phyloP scores from a whole-genome alignment of 2,329 filamentous ascomycete genomes.

The Podosphaera leucotricha region DNA sequence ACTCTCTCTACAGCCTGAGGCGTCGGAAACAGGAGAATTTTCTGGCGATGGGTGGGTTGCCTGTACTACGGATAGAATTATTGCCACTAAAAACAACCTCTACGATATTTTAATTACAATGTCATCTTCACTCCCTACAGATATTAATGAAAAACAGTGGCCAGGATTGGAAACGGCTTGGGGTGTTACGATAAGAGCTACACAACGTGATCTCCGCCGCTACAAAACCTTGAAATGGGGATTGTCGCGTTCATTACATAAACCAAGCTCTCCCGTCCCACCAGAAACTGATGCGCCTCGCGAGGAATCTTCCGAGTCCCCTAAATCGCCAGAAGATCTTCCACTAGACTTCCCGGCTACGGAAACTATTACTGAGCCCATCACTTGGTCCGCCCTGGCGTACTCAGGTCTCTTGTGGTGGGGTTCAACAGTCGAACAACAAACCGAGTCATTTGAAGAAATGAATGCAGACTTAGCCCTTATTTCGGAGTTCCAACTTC shows the following conservation, averaged over 20 bases:
- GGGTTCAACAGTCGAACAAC: slow-evolving; percentile 59
- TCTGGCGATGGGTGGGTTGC: slow-evolving; percentile 58
- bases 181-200: slow-evolving; percentile 51
- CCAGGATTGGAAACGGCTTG: slow-evolving; percentile 48
- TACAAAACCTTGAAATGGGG: slow-evolving; percentile 46
- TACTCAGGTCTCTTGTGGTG: slow-evolving; percentile 79
- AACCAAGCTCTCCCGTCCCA: slow-evolving; percentile 2
- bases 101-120: slow-evolving; percentile 81
- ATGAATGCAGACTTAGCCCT: slow-evolving; percentile 31
- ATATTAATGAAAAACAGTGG: slow-evolving; percentile 41
- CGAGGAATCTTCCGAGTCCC: slow-evolving; percentile 9
- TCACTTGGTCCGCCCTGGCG: slow-evolving; percentile 49
- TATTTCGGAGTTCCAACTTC: slow-evolving; percentile 26
- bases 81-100: slow-evolving; percentile 62
- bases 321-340: slow-evolving; percentile 17
- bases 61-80: slow-evolving; percentile 84
- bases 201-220: slow-evolving; percentile 68
- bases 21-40: slow-evolving; percentile 21
- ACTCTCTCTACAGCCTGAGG: slow-evolving; percentile 15
- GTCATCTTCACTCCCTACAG: slow-evolving; percentile 35
- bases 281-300: slow-evolving; percentile 2
- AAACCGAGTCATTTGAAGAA: slow-evolving; percentile 32
- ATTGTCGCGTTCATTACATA: slow-evolving; percentile 22
- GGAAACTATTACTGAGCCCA: slow-evolving; percentile 35
- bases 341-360: slow-evolving; percentile 23